Conservation (phyloP, 2,329 filamentous ascomycete genomes). For the Colletotrichum kahawae region DNA sequence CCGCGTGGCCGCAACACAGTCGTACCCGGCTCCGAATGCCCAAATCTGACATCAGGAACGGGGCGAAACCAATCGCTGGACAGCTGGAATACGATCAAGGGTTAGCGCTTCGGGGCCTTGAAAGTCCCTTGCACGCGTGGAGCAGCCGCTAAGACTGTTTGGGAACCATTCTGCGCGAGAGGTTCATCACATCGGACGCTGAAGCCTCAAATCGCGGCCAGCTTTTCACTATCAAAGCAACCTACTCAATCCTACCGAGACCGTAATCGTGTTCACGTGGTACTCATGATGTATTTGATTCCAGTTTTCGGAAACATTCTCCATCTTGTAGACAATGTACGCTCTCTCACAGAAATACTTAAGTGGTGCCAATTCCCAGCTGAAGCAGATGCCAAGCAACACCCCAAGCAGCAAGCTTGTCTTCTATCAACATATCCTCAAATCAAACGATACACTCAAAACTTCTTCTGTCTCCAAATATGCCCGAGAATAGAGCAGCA, state of each 20-base stretch:
- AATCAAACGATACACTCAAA: not conserved
- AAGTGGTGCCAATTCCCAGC: not conserved
- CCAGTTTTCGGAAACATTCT: not conserved
- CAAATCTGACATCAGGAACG: not conserved
- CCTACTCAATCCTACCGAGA: not conserved
- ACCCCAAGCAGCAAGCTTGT: not conserved
- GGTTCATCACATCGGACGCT: conserved; percentile 3
- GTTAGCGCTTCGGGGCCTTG: not conserved
- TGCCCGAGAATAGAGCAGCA: conserved; percentile 12
- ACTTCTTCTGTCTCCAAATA: not conserved
- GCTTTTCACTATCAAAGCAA: not conserved
- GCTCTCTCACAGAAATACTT: not conserved
- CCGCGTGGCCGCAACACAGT: not conserved
- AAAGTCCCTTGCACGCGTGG: accelerated
- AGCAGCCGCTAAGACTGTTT: not conserved
- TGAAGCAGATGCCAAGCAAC: not conserved
- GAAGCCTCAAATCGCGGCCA: not conserved
- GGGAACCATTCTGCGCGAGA: conserved; percentile 5
- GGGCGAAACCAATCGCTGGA: not conserved
- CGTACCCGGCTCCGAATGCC: not conserved
- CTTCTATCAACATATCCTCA: not conserved
- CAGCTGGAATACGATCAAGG: not conserved
- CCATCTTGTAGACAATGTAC: not conserved
- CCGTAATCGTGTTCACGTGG: not conserved
- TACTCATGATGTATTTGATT: not conserved